Evolutionary conservation across 1,284 basidiomycete genomes (phyloP).

Genomic region (Austroboletus olivaceoglutinosus): DNA sequence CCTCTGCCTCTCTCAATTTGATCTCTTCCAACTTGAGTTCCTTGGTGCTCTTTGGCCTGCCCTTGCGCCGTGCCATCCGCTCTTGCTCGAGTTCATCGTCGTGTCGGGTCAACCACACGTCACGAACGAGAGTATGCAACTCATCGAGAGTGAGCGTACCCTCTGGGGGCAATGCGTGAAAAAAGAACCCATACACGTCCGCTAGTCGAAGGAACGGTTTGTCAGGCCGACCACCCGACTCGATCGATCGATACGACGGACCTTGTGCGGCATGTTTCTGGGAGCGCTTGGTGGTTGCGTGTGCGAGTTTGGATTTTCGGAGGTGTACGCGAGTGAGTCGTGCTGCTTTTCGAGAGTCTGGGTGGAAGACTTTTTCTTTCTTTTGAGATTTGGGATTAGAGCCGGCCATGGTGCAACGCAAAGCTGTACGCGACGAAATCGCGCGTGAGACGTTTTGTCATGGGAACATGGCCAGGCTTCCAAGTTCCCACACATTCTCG

Average conservation of each 20-base stretch:
- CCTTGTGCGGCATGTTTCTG: constrained; percentile 58
- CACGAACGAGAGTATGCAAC: constrained; percentile 64
- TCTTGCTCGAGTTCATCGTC: constrained; percentile 70
- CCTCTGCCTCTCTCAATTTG: constrained; percentile 64
- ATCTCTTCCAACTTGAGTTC: constrained; percentile 73
- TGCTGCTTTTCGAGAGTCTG: constrained; percentile 77
- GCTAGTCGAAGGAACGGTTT: constrained; percentile 38
- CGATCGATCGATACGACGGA: constrained; percentile 25
- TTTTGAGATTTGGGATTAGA: constrained; percentile 33
- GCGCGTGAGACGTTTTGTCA: too few species aligned
- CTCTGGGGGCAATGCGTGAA: constrained; percentile 65
- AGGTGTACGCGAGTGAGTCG: constrained; percentile 74
- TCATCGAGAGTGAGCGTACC: constrained; percentile 64
- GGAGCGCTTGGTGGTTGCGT: constrained; percentile 51
- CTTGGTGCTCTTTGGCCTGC: constrained; percentile 73
- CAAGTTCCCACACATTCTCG: too few species aligned
- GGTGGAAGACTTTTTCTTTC: constrained; percentile 78
- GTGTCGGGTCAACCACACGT: constrained; percentile 74
- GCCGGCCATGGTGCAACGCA: too few species aligned
- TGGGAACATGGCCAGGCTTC: too few species aligned
- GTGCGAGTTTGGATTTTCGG: constrained; percentile 68
- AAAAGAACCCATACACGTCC: constrained; percentile 80
- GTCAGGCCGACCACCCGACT: constrained; percentile 1
- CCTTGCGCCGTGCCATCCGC: constrained; percentile 62
- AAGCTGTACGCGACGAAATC: too few species aligned